These are phyloP conservation scores for Anaeromyces robustus DNA, from an alignment of 192 early-diverging fungal species.

Conservation along the genomic window DNA sequence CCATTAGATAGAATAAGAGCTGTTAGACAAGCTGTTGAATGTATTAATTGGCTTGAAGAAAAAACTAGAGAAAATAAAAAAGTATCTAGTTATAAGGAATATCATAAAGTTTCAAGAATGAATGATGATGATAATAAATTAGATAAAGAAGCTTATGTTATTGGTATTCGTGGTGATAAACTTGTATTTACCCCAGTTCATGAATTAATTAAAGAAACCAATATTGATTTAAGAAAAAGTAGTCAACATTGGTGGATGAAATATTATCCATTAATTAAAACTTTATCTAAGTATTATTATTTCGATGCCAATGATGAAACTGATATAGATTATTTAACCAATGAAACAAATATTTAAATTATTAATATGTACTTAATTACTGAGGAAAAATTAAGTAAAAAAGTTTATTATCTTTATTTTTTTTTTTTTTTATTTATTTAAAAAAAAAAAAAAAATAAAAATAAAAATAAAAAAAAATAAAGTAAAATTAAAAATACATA, in stretches of 20 bases:
- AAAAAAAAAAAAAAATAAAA: no score
- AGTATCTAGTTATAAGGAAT: conserved; percentile 5
- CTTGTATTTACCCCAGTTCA: conserved; percentile 56
- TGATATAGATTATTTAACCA: neutral
- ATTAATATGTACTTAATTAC: no score
- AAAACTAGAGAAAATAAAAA: conserved; percentile 14
- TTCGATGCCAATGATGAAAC: conserved; percentile 3
- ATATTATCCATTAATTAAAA: conserved; percentile 15
- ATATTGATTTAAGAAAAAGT: conserved; percentile 56
- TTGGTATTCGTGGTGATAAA: conserved; percentile 65
- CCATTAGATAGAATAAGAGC: conserved; percentile 95
- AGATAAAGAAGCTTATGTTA: conserved; percentile 43
- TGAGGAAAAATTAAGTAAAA: no score
- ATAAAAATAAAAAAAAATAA: no score
- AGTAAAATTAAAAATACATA: no score
- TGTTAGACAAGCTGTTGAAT: conserved; percentile 65
- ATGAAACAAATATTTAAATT: neutral
- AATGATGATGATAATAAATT: conserved; percentile 1
- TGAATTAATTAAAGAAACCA: conserved; percentile 48
- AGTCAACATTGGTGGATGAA: conserved; percentile 59
- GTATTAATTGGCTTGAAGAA: conserved; percentile 69
- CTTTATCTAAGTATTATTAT: conserved; percentile 33
- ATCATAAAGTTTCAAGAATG: conserved; percentile 43
- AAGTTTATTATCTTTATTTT: no score
- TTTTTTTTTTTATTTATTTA: no score